Evolutionary conservation across 257 asterid species (phyloP).

Genomic region (Penstemon newberryi): DNA sequence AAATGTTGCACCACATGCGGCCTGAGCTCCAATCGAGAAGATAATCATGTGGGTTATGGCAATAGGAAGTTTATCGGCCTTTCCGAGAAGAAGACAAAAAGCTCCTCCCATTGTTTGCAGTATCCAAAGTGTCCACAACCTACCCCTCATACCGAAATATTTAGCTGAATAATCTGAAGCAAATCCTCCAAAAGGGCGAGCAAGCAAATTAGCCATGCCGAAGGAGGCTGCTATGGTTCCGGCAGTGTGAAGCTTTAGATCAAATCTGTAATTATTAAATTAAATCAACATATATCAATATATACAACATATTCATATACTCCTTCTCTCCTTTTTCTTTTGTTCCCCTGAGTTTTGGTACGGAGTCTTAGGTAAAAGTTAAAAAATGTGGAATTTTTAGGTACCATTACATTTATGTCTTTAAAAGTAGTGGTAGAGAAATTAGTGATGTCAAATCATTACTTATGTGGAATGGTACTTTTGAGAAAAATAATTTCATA

Average conservation of each 20-base stretch:
- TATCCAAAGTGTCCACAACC: constrained; percentile 3
- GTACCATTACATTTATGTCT: too few species aligned
- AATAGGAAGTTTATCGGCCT: background rate
- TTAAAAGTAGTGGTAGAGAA: too few species aligned
- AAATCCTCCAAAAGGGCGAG: constrained; percentile 4
- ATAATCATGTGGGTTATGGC: constrained; percentile 1
- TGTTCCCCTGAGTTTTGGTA: too few species aligned
- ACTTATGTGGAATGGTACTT: too few species aligned
- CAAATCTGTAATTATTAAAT: background rate
- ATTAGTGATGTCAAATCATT: too few species aligned
- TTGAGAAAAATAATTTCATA: too few species aligned
- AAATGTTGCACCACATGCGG: background rate
- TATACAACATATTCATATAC: too few species aligned
- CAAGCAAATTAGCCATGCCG: background rate
- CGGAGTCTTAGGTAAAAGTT: too few species aligned
- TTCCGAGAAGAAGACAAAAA: background rate
- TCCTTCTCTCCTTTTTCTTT: too few species aligned
- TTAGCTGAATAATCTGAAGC: background rate
- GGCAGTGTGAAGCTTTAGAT: constrained; percentile 3
- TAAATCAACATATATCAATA: too few species aligned
- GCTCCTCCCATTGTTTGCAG: background rate
- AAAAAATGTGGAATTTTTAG: too few species aligned
- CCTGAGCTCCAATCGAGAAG: constrained; percentile 1
- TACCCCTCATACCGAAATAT: background rate
- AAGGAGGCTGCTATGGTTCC: background rate